A percentile compares a stretch with the other conserved stretches of the same genome.
phyloP scores from a whole-genome alignment of 306 rosid genomes.

The Cucurbita ficifolia region DNA sequence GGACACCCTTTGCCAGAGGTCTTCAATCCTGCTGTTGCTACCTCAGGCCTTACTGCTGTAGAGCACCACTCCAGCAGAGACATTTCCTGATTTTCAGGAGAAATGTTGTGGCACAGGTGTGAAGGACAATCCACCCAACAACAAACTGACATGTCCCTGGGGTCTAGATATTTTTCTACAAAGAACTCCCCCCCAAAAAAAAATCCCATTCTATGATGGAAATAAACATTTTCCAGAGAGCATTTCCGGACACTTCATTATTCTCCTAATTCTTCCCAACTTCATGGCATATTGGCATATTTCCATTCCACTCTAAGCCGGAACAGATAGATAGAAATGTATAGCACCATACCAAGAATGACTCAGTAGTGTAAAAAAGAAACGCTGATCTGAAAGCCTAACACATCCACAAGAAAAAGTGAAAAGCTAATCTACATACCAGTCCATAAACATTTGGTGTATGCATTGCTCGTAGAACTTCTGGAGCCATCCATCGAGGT shows the following conservation, averaged over 20 bases:
- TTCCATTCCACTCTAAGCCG: background rate
- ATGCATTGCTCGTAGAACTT: conserved; percentile 77
- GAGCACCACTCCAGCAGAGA: background rate
- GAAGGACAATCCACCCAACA: background rate
- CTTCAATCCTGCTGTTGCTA: background rate
- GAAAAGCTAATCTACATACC: conserved; percentile 30
- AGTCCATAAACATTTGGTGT: conserved; percentile 46
- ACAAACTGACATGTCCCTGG: too few species aligned
- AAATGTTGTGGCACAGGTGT: background rate
- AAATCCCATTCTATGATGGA: background rate
- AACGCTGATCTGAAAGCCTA: background rate
- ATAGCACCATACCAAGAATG: background rate
- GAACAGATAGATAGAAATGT: background rate
- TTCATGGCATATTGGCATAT: conserved; percentile 1
- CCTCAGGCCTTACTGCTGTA: background rate
- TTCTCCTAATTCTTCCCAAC: background rate
- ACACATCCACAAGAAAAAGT: background rate
- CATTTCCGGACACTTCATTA: background rate
- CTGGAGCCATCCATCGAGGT: conserved; percentile 99
- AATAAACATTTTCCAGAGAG: background rate
- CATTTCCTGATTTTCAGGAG: background rate
- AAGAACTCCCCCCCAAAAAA: too few species aligned
- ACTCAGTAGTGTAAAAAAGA: background rate
- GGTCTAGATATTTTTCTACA: too few species aligned
- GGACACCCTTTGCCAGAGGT: background rate